Percentiles rank a stretch among this genome's conserved stretches.
Conservation (phyloP, 1,284 basidiomycete genomes). For the Ceratobasidium sp. region DNA sequence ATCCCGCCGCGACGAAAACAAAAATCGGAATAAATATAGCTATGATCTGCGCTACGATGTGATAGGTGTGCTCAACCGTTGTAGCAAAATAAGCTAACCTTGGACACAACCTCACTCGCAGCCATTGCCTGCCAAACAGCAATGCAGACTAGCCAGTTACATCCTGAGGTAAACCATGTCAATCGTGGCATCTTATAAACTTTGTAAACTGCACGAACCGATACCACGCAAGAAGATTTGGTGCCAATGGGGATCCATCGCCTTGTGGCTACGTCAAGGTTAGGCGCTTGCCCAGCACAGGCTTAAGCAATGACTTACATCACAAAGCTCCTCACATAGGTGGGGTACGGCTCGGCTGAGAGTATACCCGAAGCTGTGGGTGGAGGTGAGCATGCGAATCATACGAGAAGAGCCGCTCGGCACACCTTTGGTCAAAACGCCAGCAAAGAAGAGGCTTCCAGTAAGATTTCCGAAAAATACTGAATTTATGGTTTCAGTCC, state of each 20-base stretch:
- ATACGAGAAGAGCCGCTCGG: slow-evolving; percentile 22
- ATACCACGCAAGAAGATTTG: slow-evolving; percentile 79
- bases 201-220: slow-evolving; percentile 48
- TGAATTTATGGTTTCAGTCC: slow-evolving; percentile 47
- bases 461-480: slow-evolving; percentile 74
- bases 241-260: slow-evolving; percentile 68
- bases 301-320: slow-evolving; percentile 55
- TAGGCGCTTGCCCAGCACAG: not conserved
- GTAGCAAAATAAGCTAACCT: slow-evolving; percentile 54
- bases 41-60: slow-evolving; percentile 57
- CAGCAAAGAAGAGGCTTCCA: slow-evolving; percentile 74
- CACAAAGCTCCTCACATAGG: slow-evolving; percentile 61
- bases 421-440: slow-evolving; percentile 69
- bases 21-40: slow-evolving; percentile 79
- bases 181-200: not conserved
- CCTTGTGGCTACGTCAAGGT: slow-evolving; percentile 60
- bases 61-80: not conserved
- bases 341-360: slow-evolving; percentile 63
- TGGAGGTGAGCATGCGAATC: slow-evolving; percentile 12
- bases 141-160: slow-evolving; percentile 79
- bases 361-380: slow-evolving; percentile 63
- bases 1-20: slow-evolving; percentile 75
- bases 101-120: slow-evolving; percentile 73
- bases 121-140: slow-evolving; percentile 81
- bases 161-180: slow-evolving; percentile 51